Evolutionary conservation across 192 early-diverging fungal genomes (phyloP).

Genomic region (Backusella luteola): DNA sequence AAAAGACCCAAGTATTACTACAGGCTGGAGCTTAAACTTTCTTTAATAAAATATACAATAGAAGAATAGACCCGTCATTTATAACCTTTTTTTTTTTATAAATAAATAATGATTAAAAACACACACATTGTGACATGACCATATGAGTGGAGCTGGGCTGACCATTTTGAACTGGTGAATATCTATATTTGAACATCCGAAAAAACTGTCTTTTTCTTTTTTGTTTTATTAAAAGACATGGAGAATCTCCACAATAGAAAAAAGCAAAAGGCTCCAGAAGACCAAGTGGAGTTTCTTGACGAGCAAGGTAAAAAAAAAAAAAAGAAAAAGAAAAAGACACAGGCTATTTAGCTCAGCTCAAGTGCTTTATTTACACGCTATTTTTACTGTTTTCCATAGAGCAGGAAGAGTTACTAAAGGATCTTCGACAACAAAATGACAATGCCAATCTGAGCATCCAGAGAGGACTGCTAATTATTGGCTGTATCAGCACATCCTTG

Average conservation of each 20-base stretch:
- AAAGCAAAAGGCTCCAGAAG: not conserved
- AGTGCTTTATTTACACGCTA: not conserved
- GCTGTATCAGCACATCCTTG: not conserved
- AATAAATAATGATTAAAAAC: no score
- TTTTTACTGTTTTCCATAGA: not conserved
- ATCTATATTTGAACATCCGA: not conserved
- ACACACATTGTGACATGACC: not conserved
- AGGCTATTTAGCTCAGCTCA: no score
- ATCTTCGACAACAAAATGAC: not conserved
- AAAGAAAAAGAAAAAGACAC: no score
- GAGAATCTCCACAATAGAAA: not conserved
- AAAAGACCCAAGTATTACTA: constrained; percentile 4
- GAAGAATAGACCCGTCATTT: not conserved
- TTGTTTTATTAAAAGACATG: not conserved
- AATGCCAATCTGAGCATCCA: not conserved
- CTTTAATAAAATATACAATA: not conserved
- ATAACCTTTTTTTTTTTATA: no score
- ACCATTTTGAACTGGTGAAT: no score
- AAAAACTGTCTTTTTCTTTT: not conserved
- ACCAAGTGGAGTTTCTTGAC: no score
- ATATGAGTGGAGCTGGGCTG: not conserved
- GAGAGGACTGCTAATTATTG: not conserved
- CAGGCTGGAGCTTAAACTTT: constrained; percentile 17
- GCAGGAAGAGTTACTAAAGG: not conserved
- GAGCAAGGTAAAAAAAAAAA: no score